phyloP scores from a whole-genome alignment of 176 grass and related monocot genomes.

The Avena eriantha region DNA sequence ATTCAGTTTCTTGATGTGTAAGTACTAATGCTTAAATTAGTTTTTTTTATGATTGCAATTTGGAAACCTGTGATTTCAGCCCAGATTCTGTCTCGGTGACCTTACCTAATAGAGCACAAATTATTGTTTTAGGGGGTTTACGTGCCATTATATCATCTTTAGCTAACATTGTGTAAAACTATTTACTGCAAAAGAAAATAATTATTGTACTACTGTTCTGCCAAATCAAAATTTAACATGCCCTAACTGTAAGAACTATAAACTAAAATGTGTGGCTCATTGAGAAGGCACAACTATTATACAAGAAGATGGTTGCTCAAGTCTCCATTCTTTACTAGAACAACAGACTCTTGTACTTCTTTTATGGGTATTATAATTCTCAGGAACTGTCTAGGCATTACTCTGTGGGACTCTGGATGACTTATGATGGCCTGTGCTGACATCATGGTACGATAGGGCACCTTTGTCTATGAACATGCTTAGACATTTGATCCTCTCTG shows the following conservation, averaged over 20 bases:
- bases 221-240: not conserved
- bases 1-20: slow-evolving; percentile 90
- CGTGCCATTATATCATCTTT: not conserved
- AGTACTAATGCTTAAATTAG: slow-evolving; percentile 50
- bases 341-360: not conserved
- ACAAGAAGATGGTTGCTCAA: not conserved
- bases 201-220: not conserved
- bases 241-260: not conserved
- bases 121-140: not conserved
- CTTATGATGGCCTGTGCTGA: too few species aligned
- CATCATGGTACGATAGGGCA: too few species aligned
- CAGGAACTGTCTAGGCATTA: not conserved
- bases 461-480: too few species aligned
- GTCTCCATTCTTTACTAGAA: not conserved
- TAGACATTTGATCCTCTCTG: too few species aligned
- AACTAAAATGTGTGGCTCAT: not conserved
- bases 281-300: not conserved
- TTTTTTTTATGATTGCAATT: not conserved
- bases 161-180: not conserved
- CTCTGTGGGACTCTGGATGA: not conserved
- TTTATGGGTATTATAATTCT: not conserved
- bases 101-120: not conserved
- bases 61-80: slow-evolving; percentile 16
- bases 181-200: slow-evolving; percentile 8
- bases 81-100: not conserved